Conservation (phyloP, 352 stramenopile genomes). For the Phytophthora sp. region DNA sequence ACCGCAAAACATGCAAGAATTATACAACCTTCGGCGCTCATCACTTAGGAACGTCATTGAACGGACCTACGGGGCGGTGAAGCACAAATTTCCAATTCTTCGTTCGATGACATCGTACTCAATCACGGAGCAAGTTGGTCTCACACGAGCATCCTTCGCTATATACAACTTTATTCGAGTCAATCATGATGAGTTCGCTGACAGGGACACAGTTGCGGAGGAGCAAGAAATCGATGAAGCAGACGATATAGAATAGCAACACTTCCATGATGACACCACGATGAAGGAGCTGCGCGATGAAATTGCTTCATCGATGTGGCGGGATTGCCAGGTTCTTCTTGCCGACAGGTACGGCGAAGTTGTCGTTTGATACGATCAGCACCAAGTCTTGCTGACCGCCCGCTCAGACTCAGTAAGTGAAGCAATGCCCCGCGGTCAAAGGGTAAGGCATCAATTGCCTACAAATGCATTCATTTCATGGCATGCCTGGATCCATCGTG, state of each 20-base stretch:
- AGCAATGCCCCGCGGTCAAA: too few relatives aligned
- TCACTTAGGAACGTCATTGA: slow-evolving; percentile 13
- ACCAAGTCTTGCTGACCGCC: too few relatives aligned
- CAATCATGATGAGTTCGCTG: slow-evolving; percentile 10
- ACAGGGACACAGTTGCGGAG: background rate
- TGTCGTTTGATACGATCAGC: background rate
- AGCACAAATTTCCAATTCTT: slow-evolving; percentile 13
- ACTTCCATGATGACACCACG: background rate
- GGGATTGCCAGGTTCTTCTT: background rate
- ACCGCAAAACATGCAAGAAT: slow-evolving; percentile 6
- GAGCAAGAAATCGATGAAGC: background rate
- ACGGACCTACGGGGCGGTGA: slow-evolving; percentile 4
- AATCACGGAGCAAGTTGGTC: background rate
- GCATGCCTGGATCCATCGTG: background rate
- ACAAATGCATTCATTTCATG: background rate
- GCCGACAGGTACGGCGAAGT: background rate
- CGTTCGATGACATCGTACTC: background rate
- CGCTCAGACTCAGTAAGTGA: too few relatives aligned
- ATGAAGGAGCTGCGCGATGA: background rate
- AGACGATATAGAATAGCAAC: background rate
- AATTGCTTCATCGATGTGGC: background rate
- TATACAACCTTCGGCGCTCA: slow-evolving; percentile 15
- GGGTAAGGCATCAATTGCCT: background rate
- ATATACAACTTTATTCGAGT: slow-evolving; percentile 14
- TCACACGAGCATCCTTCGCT: slow-evolving; percentile 2